phyloP scores from a whole-genome alignment of 768 basidiomycete genomes.

The Trametes sanguinea region DNA sequence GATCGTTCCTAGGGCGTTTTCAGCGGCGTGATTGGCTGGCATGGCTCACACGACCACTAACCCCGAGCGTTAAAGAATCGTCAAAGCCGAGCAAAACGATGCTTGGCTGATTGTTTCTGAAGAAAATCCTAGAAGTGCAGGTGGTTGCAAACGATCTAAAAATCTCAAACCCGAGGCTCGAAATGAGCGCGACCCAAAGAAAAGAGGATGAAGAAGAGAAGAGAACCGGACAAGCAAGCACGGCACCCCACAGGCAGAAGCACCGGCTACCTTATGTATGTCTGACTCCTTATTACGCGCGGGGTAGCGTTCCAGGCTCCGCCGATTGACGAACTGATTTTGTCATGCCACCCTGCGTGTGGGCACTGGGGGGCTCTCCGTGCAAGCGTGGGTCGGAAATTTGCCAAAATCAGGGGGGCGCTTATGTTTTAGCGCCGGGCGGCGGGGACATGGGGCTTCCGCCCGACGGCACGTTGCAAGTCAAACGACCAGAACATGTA shows the following conservation, averaged over 20 bases:
- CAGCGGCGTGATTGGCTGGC: conserved; percentile 52
- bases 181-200: too few relatives aligned
- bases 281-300: not conserved
- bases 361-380: conserved; percentile 1
- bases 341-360: not conserved
- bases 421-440: conserved; percentile 1
- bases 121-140: too few relatives aligned
- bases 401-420: conserved; percentile 11
- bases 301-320: not conserved
- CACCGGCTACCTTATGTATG: not conserved
- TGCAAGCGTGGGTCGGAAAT: not conserved
- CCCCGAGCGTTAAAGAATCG: not conserved
- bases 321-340: not conserved
- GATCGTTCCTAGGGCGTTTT: conserved; percentile 71
- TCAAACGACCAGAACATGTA: too few relatives aligned
- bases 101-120: too few relatives aligned
- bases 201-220: not conserved
- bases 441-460: not conserved
- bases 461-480: too few relatives aligned
- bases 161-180: too few relatives aligned
- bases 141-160: too few relatives aligned
- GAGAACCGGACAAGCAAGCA: not conserved
- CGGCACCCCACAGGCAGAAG: not conserved
- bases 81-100: not conserved
- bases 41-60: conserved; percentile 31